Percentiles rank a stretch among this genome's conserved stretches.
These are phyloP conservation scores for Agrostemma githago DNA, from an alignment of 148 eudicot genomes.

Conservation along the genomic window DNA sequence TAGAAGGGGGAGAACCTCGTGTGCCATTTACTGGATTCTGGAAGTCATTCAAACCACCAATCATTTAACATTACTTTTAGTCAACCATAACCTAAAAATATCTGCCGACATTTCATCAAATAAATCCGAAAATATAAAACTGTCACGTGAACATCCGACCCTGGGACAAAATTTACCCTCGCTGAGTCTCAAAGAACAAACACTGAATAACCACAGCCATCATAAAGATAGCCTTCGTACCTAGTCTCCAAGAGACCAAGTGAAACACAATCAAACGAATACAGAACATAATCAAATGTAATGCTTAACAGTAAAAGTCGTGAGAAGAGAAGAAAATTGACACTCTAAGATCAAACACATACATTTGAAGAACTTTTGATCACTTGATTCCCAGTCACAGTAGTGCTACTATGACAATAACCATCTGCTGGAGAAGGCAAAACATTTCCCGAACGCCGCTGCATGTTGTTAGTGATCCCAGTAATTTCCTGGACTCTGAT, in stretches of 20 bases:
- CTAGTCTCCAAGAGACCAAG: not conserved
- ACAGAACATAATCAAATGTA: not conserved
- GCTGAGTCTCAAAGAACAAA: not conserved
- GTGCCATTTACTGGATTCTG: constrained; percentile 46
- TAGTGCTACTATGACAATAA: constrained; percentile 30
- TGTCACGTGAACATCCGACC: not conserved
- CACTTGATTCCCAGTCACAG: constrained; percentile 34
- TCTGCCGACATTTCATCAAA: not conserved
- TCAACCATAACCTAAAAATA: constrained; percentile 6
- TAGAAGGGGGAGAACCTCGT: constrained; percentile 61
- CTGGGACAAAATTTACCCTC: not conserved
- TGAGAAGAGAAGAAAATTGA: no score
- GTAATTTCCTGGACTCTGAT: constrained; percentile 92
- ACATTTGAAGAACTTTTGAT: constrained; percentile 43
- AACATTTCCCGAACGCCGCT: constrained; percentile 58
- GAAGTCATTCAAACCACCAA: constrained; percentile 20
- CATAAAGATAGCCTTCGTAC: not conserved
- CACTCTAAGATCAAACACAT: constrained; percentile 24
- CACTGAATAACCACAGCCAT: not conserved
- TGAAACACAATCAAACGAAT: not conserved
- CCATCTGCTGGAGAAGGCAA: constrained; percentile 81
- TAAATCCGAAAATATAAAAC: not conserved
- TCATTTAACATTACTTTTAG: constrained; percentile 3
- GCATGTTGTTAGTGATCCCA: constrained; percentile 55
- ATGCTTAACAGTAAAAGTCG: not conserved